Conservation (phyloP, 441 rosid species). For the Melastoma candidum region DNA sequence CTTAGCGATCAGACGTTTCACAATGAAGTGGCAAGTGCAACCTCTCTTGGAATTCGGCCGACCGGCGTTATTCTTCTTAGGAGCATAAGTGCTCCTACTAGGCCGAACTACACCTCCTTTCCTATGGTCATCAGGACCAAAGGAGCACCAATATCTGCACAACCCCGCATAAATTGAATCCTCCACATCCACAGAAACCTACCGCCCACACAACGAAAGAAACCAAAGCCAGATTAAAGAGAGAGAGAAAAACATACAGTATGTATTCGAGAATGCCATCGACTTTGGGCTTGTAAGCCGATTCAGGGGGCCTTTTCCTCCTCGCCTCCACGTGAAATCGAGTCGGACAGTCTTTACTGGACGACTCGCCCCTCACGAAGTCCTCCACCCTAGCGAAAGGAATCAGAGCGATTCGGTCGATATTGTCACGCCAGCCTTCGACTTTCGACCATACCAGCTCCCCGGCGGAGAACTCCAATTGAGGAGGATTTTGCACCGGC, state of each 20-base stretch:
- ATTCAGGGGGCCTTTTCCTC: constrained; percentile 42
- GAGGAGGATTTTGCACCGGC: constrained; percentile 76
- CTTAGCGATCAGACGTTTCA: constrained; percentile 78
- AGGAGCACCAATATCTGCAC: constrained; percentile 92
- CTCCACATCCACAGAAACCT: neutral
- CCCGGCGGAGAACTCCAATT: constrained; percentile 64
- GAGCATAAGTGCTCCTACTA: constrained; percentile 65
- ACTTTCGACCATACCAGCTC: constrained; percentile 88
- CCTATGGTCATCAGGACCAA: constrained; percentile 90
- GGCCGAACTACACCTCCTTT: constrained; percentile 79
- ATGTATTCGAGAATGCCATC: constrained; percentile 91
- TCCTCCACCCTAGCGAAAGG: constrained; percentile 86
- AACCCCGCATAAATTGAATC: constrained; percentile 11
- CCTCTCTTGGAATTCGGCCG: constrained; percentile 92
- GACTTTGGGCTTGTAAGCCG: constrained; percentile 68
- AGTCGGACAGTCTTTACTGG: constrained; percentile 70
- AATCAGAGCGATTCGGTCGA: constrained; percentile 80
- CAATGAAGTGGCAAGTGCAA: constrained; percentile 89
- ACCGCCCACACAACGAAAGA: constrained; percentile 3
- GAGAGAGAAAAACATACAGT: constrained; percentile 36
- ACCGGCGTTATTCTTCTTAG: constrained; percentile 78
- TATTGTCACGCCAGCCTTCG: constrained; percentile 84
- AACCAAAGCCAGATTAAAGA: constrained; percentile 1
- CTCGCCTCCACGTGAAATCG: constrained; percentile 93
- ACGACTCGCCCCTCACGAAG: constrained; percentile 83